phyloP scores from a whole-genome alignment of 148 eudicot genomes.

The Vaccinium corymbosum region DNA sequence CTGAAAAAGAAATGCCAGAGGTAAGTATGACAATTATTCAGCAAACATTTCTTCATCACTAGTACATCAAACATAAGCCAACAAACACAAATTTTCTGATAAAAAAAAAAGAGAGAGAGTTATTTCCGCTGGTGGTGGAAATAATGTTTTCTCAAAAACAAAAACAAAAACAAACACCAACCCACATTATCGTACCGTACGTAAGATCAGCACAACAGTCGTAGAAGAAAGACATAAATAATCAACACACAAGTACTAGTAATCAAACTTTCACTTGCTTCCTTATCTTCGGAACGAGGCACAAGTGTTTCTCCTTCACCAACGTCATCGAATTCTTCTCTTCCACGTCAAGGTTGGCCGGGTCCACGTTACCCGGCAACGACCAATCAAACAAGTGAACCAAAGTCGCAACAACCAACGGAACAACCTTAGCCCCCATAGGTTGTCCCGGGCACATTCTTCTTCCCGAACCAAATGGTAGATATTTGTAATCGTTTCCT shows the following conservation, averaged over 20 bases:
- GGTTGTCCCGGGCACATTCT: conserved; percentile 36
- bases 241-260: background rate
- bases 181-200: background rate
- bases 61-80: background rate
- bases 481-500: conserved; percentile 19
- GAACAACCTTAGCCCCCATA: conserved; percentile 18
- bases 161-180: too few species aligned
- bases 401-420: conserved; percentile 22
- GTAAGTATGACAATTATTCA: background rate
- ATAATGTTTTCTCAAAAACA: too few species aligned
- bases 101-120: too few species aligned
- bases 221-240: background rate
- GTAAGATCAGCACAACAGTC: background rate
- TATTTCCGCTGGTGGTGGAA: too few species aligned
- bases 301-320: conserved; percentile 11
- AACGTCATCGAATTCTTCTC: background rate
- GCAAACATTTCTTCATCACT: background rate
- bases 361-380: background rate
- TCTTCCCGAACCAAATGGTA: conserved; percentile 33
- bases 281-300: background rate
- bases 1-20: background rate
- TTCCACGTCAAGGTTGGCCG: conserved; percentile 2
- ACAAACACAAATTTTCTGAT: too few species aligned
- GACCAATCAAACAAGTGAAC: conserved; percentile 27
- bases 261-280: background rate